Evolutionary conservation across 257 asterid species (phyloP), one percentile per base, ranked within the genome.

Genomic region (Solanum gandarillasii): DNA sequence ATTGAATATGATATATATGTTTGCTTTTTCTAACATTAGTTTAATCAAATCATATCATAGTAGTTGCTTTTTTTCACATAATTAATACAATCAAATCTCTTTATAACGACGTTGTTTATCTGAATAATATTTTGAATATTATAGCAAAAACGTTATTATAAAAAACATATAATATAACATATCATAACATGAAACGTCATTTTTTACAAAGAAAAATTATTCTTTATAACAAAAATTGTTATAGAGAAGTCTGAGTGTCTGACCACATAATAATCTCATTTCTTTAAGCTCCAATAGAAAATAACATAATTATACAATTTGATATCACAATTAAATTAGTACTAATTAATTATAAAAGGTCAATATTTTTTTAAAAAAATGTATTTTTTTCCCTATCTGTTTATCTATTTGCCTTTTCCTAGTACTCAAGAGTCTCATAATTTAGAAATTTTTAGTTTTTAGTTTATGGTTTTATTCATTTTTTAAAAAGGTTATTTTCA

Each of bases 321-420:
- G 4, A n/a, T 39, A n/a, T 76, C 60, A n/a, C 7, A n/a, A 76
- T 41, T 39, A 36, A 21, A 72, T 32, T 72, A 72, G 43, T 72
- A 34, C 7, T 34, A 72, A 72, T 38, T 75, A 21, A 75, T 21
- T 38, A n/a, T 38, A 75, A 38, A 75, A 7, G 32, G 6, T 46
- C 34, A 75, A 75, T 75, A 38, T 75, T 23, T 6, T 6, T 46
- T 5, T 0, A 0, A 4, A 14, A 12, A 75, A 73, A 76, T n/a
- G 9, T 23, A 38, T 23, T 21, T 36, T 36, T 5, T 73, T 1
- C 9, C 9, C 12, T 2, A 38, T 39, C 23, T 39, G 12, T 76
- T 39, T 38, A 58, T 39, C 83, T 25, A 41, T 76, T 73, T 76
- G 35, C 60, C 83, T 25, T 48, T 76, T 76, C 35, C 32, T 76